Base-by-base conservation (phyloP, 78 protist genomes). In the Creolimax fragrantissima region DNA sequence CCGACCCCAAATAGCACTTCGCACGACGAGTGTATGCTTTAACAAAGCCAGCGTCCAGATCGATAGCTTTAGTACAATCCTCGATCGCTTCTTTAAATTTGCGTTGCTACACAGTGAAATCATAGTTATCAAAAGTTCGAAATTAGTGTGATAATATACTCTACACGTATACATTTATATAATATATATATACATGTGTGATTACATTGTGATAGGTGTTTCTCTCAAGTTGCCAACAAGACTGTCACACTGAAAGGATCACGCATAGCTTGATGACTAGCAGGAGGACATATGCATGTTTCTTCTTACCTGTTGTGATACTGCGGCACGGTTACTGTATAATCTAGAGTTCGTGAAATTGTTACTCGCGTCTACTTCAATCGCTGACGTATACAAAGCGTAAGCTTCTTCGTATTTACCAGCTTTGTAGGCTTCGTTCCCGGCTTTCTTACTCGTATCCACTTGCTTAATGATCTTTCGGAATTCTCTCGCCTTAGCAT, bases 321-420 rank as follows among this genome's bases (percentile, higher is more conserved):
- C 90, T 17, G 90, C 44, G 42, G 93, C 90, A 5, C 94, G 24
- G 88, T 94, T 94, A 32, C 42, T 35, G 41, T 90, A 94, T n/a
- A 88, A 81, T 24, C 4, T 66, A 3, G 81, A 85, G 84, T 92
- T 86, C 6, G 43, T 47, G 84, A 37, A 11, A 4, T 3, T 45
- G 85, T 90, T 90, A 7, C 3, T 4, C 5, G 90, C 91, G 58
- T 94, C 89, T 32, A 81, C 5, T 41, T 88, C 90, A 37, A 94
- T 3, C 0, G 94, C 96, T 6, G 35, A 43, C 37, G 95, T 92
- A 88, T 89, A 94, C 4, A 39, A 2, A 5, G 43, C 84, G 35
- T 42, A 37, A 4, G 96, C 96, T 2, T 89, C 84, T 2, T 17
- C 85, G 44, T 88, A 45, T 24, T n/a, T 7, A n/a, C 90, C 43